A percentile compares a stretch with the other conserved stretches of the same genome.
Conservation (phyloP, 306 rosid species). For the Vicia sativa region DNA sequence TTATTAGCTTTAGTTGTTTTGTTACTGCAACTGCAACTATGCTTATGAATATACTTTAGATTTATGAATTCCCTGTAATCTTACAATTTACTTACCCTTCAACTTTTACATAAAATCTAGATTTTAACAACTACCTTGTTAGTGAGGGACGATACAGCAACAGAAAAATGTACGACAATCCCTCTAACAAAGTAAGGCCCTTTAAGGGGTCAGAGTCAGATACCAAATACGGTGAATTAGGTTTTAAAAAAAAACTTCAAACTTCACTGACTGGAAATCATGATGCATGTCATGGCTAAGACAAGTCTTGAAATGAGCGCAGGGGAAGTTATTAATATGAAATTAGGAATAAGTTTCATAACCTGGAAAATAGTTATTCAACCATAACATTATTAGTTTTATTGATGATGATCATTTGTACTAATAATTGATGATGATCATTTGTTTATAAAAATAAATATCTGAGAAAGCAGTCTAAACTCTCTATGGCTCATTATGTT, state of each 20-base stretch:
- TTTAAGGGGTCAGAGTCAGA: not conserved
- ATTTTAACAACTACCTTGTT: too few species aligned
- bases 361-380: not conserved
- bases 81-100: too few species aligned
- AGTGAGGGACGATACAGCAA: not conserved
- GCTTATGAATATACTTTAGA: too few species aligned
- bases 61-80: too few species aligned
- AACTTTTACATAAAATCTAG: too few species aligned
- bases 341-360: constrained; percentile 30
- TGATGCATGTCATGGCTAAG: constrained; percentile 1
- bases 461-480: constrained; percentile 30
- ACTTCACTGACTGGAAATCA: constrained; percentile 5
- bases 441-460: constrained; percentile 31
- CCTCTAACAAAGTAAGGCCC: not conserved
- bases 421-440: constrained; percentile 8
- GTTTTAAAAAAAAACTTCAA: not conserved
- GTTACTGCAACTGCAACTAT: not conserved
- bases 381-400: not conserved
- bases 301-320: not conserved
- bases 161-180: not conserved
- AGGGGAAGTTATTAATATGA: not conserved
- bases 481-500: constrained; percentile 17
- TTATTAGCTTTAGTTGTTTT: not conserved
- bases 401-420: constrained; percentile 12
- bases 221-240: not conserved